Evolutionary conservation across 345 rosid species (phyloP).

Genomic region (Dimocarpus longan): DNA sequence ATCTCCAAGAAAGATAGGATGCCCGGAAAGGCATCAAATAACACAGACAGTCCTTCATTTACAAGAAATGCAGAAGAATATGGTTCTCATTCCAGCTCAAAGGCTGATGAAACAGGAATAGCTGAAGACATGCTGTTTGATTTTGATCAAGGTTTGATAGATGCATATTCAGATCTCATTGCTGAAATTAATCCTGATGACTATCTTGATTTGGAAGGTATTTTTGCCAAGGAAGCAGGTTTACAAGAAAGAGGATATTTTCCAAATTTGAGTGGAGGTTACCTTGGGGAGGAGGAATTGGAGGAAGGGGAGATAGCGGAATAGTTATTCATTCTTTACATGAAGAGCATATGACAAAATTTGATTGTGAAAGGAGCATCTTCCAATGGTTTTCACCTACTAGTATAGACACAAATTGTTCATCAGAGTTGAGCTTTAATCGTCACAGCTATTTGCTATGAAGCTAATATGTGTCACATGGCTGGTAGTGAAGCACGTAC

Average conservation of each 20-base stretch:
- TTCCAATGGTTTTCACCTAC: constrained; percentile 5
- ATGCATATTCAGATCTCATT: constrained; percentile 67
- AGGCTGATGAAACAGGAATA: constrained; percentile 8
- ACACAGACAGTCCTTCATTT: constrained; percentile 21
- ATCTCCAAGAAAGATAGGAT: constrained; percentile 14
- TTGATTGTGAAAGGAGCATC: not conserved
- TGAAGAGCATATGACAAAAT: not conserved
- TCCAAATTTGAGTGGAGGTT: constrained; percentile 22
- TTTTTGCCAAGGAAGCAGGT: constrained; percentile 40
- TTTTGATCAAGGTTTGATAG: constrained; percentile 69
- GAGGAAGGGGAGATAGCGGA: constrained; percentile 90
- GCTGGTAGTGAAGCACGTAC: not conserved
- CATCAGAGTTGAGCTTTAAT: not conserved
- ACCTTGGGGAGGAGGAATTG: constrained; percentile 43
- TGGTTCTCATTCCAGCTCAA: constrained; percentile 14
- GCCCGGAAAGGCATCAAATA: constrained; percentile 22
- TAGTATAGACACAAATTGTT: not conserved
- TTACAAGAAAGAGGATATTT: constrained; percentile 32
- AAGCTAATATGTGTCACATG: not conserved
- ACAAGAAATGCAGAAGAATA: constrained; percentile 18
- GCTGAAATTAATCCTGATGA: constrained; percentile 68
- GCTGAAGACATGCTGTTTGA: constrained; percentile 49
- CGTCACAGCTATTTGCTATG: not conserved
- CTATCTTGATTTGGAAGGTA: constrained; percentile 67
- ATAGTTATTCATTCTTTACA: constrained; percentile 17